Base-by-base conservation (phyloP, 139 green algal genomes). In the Coccomyxa sp. region DNA sequence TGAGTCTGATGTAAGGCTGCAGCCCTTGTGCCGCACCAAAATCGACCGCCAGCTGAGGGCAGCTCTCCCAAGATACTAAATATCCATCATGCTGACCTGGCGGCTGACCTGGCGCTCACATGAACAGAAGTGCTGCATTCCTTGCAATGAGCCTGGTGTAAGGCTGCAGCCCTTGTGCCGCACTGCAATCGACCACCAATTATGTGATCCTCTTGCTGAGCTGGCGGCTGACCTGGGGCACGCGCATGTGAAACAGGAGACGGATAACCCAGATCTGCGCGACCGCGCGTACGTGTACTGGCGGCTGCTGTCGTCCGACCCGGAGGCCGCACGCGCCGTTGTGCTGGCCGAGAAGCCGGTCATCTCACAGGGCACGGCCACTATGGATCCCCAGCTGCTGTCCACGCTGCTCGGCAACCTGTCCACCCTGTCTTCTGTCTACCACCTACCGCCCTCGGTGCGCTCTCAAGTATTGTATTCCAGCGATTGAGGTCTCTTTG, bases 251-350 rank as follows among this genome's bases (percentile, higher is more conserved):
- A 30, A n/a, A 12, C 71, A 93, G 86, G 96, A 99, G 82, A 98
- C 94, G 9, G 97, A 99, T 90, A 98, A 99, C 89, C 97, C 97
- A 17, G 97, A 99, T 86, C 92, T 99, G 79, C 87, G 97, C 0
- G 97, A 99, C 87, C 87, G 97, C 12, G 97, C 97, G 4, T 99
- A 96, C 88, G 93, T 99, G 81, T 99, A 99, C 95, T 99, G 97
- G 94, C 93, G 97, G 76, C 91, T 99, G 87, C 93, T 99, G 66
- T 98, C 92, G 31, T 97, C 94, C 17, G 95, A 99, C 88, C 96
- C 97, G 7, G 95, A 98, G 90, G 93, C 94, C 16, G 95, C 96
- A 67, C 96, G 97, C 88, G 93, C 97, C 21, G 95, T 99, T 32
- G 95, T 99, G 76, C 90, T 99, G 78, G 93, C 94, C 21, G 90